phyloP scores from a whole-genome alignment of 23 red algal genomes.

The Gracilaria gracilis region DNA sequence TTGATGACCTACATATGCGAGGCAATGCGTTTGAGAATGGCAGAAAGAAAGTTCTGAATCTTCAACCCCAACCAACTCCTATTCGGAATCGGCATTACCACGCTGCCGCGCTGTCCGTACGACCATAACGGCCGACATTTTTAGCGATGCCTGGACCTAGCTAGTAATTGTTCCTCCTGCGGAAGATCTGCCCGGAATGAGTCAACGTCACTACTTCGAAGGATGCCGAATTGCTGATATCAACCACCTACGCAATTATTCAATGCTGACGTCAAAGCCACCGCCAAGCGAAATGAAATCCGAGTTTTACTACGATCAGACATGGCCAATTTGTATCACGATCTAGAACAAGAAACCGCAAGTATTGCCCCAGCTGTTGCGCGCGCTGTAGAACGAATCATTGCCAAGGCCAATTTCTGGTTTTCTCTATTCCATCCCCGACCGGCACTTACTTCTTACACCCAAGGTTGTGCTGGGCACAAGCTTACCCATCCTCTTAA shows the following conservation, averaged over 20 bases:
- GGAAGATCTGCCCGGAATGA: slow-evolving; percentile 50
- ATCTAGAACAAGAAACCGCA: slow-evolving; percentile 16
- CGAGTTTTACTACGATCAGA: slow-evolving; percentile 58
- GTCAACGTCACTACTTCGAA: slow-evolving; percentile 60
- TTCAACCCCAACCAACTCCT: neutral
- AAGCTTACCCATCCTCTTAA: slow-evolving; percentile 21
- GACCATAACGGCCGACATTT: slow-evolving; percentile 53
- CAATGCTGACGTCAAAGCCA: neutral
- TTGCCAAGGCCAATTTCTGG: slow-evolving; percentile 19
- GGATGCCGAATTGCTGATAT: slow-evolving; percentile 66
- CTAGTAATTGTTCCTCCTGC: slow-evolving; percentile 49
- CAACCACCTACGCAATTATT: slow-evolving; percentile 12
- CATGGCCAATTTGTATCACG: slow-evolving; percentile 28
- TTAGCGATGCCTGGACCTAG: slow-evolving; percentile 47
- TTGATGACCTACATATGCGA: neutral
- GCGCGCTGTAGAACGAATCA: slow-evolving; percentile 39
- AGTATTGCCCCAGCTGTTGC: slow-evolving; percentile 31
- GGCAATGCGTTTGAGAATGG: neutral
- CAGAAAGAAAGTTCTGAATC: neutral
- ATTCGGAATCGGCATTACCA: neutral
- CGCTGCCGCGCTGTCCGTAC: slow-evolving; percentile 50
- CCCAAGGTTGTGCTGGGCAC: neutral
- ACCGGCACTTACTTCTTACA: neutral
- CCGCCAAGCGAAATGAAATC: neutral
- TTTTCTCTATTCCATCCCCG: slow-evolving; percentile 11